Evolutionary conservation across 352 stramenopile species (phyloP).

Genomic region (Globisporangium mamillatum): DNA sequence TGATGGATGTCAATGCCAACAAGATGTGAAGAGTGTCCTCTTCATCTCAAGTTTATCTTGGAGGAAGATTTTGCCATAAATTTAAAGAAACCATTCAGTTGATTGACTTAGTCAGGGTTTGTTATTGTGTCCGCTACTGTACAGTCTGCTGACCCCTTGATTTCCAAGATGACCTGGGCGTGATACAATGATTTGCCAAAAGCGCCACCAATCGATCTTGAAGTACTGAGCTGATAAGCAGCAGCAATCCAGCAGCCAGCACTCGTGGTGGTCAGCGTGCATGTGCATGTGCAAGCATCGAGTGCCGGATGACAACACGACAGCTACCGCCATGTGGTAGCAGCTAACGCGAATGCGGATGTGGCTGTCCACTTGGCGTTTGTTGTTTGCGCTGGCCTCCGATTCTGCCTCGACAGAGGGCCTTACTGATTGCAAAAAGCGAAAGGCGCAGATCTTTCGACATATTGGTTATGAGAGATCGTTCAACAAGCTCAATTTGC

Average conservation of each 20-base stretch:
- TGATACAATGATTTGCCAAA: not conserved
- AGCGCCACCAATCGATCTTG: not conserved
- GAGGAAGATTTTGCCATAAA: not conserved
- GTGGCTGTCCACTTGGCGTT: not conserved
- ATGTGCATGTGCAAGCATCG: not conserved
- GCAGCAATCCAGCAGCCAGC: not conserved
- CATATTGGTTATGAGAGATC: not conserved
- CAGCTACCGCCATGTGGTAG: no score
- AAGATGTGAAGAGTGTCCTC: not conserved
- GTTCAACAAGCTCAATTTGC: not conserved
- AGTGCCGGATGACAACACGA: not conserved
- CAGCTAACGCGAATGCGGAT: not conserved
- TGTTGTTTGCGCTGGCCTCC: not conserved
- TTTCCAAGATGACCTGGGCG: not conserved
- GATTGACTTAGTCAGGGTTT: not conserved
- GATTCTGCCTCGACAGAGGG: not conserved
- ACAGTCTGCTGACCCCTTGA: not conserved
- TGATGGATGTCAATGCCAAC: not conserved
- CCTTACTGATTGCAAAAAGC: not conserved
- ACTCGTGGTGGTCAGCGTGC: not conserved
- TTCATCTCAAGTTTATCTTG: no score
- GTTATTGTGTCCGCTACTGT: not conserved
- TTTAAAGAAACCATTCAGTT: not conserved
- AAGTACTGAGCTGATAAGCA: not conserved
- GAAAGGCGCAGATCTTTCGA: not conserved